Conservation (phyloP, 345 rosid species). For the Corchorus capsularis region DNA sequence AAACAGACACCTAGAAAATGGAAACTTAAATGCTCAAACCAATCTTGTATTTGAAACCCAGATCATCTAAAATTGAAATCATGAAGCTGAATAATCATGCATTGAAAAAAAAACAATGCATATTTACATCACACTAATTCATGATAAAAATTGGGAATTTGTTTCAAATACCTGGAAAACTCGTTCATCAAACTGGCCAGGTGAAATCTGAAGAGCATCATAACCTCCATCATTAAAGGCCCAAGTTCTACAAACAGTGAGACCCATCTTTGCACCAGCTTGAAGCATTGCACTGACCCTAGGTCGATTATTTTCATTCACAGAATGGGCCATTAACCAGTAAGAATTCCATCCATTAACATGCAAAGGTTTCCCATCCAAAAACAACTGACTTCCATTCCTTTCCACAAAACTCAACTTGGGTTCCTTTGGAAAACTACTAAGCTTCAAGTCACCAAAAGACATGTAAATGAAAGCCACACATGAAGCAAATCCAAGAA, state of each 20-base stretch:
- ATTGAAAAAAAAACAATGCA: background rate
- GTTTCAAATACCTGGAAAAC: conserved; percentile 66
- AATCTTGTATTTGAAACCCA: background rate
- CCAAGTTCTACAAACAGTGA: conserved; percentile 96
- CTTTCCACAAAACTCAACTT: conserved; percentile 62
- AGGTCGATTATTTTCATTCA: conserved; percentile 56
- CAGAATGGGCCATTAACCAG: conserved; percentile 95
- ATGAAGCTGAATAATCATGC: conserved; percentile 2
- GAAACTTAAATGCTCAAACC: background rate
- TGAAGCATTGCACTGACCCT: conserved; percentile 70
- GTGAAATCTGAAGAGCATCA: conserved; percentile 91
- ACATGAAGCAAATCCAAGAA: conserved; percentile 82
- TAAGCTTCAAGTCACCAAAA: conserved; percentile 59
- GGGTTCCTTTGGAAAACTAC: conserved; percentile 27
- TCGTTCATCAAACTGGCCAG: conserved; percentile 82
- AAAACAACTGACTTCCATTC: conserved; percentile 70
- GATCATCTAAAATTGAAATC: background rate
- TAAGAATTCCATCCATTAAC: conserved; percentile 95
- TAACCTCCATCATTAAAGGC: conserved; percentile 94
- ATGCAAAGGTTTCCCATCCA: conserved; percentile 62
- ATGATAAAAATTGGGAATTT: background rate
- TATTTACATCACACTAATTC: background rate
- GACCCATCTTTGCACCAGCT: conserved; percentile 89
- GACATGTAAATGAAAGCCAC: conserved; percentile 72
- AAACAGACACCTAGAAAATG: background rate